phyloP scores from a whole-genome alignment of 108 stramenopile genomes.

The Cylindrotheca closterium region DNA sequence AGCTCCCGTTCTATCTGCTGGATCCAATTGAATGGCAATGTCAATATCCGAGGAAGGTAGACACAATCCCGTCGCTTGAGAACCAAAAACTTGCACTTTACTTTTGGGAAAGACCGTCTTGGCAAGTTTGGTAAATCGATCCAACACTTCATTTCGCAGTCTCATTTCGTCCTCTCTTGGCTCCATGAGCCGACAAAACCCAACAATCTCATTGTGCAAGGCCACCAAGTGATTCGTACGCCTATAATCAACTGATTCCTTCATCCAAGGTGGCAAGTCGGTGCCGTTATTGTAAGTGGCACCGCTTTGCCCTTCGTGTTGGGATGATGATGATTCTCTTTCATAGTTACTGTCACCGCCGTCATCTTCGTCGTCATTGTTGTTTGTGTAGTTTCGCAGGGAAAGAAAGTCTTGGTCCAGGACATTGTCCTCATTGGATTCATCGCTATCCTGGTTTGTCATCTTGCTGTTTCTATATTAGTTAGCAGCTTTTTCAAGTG shows the following conservation, averaged over 20 bases:
- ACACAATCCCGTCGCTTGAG: slow-evolving; percentile 84
- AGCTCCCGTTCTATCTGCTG: too few relatives aligned
- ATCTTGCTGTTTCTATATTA: too few relatives aligned
- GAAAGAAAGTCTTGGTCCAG: slow-evolving; percentile 18
- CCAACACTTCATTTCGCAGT: slow-evolving; percentile 51
- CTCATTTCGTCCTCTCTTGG: slow-evolving; percentile 71
- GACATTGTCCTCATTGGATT: neutral
- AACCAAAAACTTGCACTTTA: slow-evolving; percentile 89
- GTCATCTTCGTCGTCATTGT: slow-evolving; percentile 6
- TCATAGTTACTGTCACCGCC: neutral
- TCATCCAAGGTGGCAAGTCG: slow-evolving; percentile 59
- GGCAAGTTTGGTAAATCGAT: slow-evolving; percentile 46
- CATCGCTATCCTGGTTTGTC: neutral
- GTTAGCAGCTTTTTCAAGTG: too few relatives aligned
- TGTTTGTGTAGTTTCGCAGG: neutral
- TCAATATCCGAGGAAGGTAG: slow-evolving; percentile 89
- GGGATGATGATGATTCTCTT: neutral
- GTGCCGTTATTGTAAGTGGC: neutral
- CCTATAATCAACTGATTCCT: slow-evolving; percentile 15
- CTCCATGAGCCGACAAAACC: slow-evolving; percentile 85
- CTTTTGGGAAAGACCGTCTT: slow-evolving; percentile 36
- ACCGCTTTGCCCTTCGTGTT: neutral
- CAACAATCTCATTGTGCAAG: slow-evolving; percentile 96
- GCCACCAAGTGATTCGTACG: slow-evolving; percentile 56
- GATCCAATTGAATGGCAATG: slow-evolving; percentile 57